Percentiles rank a stretch among this genome's conserved stretches.
These are phyloP conservation scores for Rhynchosporium agropyri DNA, from an alignment of 2,329 filamentous ascomycete genomes.

Conservation along the genomic window DNA sequence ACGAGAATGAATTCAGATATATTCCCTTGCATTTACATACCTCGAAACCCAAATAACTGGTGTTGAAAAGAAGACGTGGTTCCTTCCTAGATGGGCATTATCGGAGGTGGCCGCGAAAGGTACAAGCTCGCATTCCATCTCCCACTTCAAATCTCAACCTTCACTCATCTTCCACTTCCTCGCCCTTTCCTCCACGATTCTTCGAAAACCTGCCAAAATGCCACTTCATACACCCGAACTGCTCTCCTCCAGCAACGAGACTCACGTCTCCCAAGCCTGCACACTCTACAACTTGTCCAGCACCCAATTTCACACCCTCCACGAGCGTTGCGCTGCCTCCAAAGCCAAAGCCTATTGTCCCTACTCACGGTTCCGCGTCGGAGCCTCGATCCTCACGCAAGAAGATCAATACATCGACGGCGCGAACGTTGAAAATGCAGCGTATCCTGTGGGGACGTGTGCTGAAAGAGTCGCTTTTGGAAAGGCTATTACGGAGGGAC, in stretches of 20 bases:
- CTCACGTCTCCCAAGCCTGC: constrained; percentile 44
- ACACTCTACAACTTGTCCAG: constrained; percentile 54
- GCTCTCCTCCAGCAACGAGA: constrained; percentile 38
- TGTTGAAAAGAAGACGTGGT: constrained; percentile 8
- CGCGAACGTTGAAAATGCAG: constrained; percentile 88
- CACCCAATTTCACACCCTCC: constrained; percentile 65
- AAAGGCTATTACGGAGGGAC: constrained; percentile 65
- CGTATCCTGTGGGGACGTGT: constrained; percentile 93
- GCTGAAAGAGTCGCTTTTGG: constrained; percentile 90
- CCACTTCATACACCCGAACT: constrained; percentile 25
- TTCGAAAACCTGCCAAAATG: constrained; percentile 26
- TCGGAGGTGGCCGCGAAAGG: constrained; percentile 19
- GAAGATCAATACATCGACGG: constrained; percentile 59
- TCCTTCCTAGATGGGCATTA: constrained; percentile 20
- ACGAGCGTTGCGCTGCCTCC: constrained; percentile 70
- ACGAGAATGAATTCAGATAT: neutral
- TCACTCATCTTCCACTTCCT: neutral
- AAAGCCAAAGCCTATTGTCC: constrained; percentile 81
- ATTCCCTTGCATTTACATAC: neutral
- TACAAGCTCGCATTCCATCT: constrained; percentile 13
- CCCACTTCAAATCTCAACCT: neutral
- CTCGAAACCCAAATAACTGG: neutral
- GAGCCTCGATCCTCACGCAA: constrained; percentile 71
- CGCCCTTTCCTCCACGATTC: constrained; percentile 1
- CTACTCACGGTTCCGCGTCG: constrained; percentile 76